Percentiles rank a stretch among this genome's conserved stretches.
Evolutionary conservation across 148 eudicot species (phyloP).

Genomic region (Silene latifolia): DNA sequence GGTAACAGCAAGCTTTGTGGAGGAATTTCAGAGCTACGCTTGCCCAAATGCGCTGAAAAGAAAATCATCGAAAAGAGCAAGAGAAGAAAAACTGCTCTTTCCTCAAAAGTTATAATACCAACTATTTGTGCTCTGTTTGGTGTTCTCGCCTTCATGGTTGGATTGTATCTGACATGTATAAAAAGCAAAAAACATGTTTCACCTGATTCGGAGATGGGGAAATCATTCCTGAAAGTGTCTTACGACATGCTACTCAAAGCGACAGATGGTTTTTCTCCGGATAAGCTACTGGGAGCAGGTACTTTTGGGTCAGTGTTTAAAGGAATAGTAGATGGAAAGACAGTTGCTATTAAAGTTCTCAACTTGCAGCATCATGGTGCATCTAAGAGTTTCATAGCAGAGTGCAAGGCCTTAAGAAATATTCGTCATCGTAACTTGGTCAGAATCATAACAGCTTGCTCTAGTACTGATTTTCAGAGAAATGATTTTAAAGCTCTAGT

Average conservation of each 20-base stretch:
- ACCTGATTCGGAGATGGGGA: neutral
- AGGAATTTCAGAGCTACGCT: slow-evolving; percentile 27
- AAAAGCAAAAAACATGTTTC: neutral
- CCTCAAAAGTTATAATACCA: no score
- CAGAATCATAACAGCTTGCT: slow-evolving; percentile 27
- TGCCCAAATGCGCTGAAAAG: slow-evolving; percentile 24
- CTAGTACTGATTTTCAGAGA: slow-evolving; percentile 21
- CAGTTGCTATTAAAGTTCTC: slow-evolving; percentile 20
- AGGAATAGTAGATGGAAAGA: slow-evolving; percentile 11
- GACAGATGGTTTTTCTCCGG: slow-evolving; percentile 1
- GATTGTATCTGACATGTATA: no score
- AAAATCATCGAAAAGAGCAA: neutral
- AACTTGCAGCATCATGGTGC: slow-evolving; percentile 24
- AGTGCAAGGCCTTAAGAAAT: slow-evolving; percentile 26
- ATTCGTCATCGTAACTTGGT: slow-evolving; percentile 27
- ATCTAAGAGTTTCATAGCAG: slow-evolving; percentile 26
- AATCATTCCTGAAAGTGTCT: slow-evolving; percentile 17
- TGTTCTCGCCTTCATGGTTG: no score
- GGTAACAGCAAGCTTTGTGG: slow-evolving; percentile 40
- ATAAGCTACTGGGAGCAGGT: slow-evolving; percentile 22
- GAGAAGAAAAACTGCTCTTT: no score
- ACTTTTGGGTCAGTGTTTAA: slow-evolving; percentile 22
- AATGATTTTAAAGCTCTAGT: slow-evolving; percentile 27
- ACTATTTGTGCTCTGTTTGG: no score
- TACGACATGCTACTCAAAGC: slow-evolving; percentile 20